These are phyloP conservation scores for Haplosporangium gracile DNA, from an alignment of 192 early-diverging fungal genomes.

Conservation along the genomic window DNA sequence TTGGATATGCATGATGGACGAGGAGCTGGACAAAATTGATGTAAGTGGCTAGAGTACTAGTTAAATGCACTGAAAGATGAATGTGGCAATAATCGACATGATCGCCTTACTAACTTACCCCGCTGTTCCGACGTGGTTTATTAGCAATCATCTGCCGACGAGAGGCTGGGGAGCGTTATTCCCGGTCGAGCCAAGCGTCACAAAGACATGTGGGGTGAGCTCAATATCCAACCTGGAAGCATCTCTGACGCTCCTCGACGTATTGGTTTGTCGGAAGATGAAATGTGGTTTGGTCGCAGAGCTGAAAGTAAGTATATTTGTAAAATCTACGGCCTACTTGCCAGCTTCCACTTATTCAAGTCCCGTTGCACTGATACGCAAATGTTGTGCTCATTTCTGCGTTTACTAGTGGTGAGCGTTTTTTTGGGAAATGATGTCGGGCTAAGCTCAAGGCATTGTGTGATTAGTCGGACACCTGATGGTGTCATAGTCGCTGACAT, in stretches of 20 bases:
- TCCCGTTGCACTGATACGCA: too few species aligned
- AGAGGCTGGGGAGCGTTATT: too few species aligned
- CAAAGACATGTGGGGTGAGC: constrained; percentile 11
- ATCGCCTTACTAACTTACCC: not conserved
- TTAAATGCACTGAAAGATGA: not conserved
- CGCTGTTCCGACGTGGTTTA: not conserved
- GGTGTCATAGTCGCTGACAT: constrained; percentile 7
- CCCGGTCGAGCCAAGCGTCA: too few species aligned
- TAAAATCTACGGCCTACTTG: not conserved
- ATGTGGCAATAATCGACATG: not conserved
- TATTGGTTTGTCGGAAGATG: constrained; percentile 4
- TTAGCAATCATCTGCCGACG: not conserved
- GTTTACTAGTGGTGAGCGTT: not conserved
- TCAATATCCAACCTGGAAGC: constrained; percentile 16
- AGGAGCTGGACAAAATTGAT: constrained; percentile 33
- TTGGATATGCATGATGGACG: constrained; percentile 38
- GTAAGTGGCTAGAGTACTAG: not conserved
- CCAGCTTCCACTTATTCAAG: too few species aligned
- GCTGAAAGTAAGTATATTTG: not conserved
- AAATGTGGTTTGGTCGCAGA: not conserved
- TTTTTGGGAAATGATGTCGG: not conserved
- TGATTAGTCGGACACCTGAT: not conserved
- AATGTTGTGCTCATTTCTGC: not conserved
- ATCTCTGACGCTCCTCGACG: constrained; percentile 17
- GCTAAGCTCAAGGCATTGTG: constrained; percentile 11